phyloP scores from a whole-genome alignment of 1,284 basidiomycete genomes.

The Microbotryum silenes-acaulis region DNA sequence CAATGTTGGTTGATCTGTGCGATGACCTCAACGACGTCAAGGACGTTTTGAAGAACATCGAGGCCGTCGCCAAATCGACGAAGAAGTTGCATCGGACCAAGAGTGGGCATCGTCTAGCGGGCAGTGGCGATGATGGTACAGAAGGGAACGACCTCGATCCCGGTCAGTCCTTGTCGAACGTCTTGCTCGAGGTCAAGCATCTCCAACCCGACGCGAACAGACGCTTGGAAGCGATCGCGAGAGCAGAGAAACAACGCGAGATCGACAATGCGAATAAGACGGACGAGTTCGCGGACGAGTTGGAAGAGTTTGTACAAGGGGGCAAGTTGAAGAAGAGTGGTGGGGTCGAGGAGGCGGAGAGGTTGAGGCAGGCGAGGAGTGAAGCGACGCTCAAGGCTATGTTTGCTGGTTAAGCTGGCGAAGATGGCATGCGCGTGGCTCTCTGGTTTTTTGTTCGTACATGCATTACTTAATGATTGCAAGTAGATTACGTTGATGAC shows the following conservation, averaged over 20 bases:
- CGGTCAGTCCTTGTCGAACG: constrained; percentile 49
- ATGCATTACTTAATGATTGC: too few relatives aligned
- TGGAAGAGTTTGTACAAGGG: constrained; percentile 69
- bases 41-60: constrained; percentile 77
- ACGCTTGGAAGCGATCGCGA: constrained; percentile 79
- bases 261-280: constrained; percentile 59
- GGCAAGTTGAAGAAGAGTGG: constrained; percentile 89
- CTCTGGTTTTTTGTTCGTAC: too few relatives aligned
- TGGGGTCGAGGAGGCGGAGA: constrained; percentile 81
- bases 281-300: constrained; percentile 73
- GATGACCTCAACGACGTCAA: constrained; percentile 83
- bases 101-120: neutral
- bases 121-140: constrained; percentile 43
- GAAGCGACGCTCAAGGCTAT: constrained; percentile 79
- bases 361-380: constrained; percentile 70
- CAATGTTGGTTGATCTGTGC: constrained; percentile 75
- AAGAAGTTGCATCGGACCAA: neutral
- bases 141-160: constrained; percentile 26
- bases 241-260: constrained; percentile 67
- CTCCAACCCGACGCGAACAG: constrained; percentile 67
- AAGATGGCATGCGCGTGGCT: neutral
- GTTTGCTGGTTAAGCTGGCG: constrained; percentile 46
- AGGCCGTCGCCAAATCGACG: constrained; percentile 60
- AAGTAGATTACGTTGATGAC: too few relatives aligned
- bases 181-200: constrained; percentile 78